Evolutionary conservation across 169 alveolate genomes (phyloP).

Genomic region (Eimeria praecox): DNA sequence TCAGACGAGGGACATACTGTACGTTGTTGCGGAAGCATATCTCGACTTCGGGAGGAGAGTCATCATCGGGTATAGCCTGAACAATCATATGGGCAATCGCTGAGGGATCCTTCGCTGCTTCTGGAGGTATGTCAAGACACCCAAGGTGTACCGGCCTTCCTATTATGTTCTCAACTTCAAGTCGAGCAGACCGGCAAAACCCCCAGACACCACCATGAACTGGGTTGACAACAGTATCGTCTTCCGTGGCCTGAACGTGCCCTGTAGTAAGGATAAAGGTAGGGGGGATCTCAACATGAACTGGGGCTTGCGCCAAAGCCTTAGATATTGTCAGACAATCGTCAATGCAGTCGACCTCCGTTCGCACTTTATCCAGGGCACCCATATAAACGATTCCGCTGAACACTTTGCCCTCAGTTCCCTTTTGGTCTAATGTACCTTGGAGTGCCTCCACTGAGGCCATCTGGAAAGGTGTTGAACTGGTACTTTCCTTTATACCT

Average conservation of each 20-base stretch:
- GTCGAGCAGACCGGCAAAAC: slow-evolving; percentile 81
- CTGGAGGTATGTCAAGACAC: slow-evolving; percentile 68
- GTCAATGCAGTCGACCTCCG: slow-evolving; percentile 38
- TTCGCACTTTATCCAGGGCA: slow-evolving; percentile 18
- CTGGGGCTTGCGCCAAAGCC: slow-evolving; percentile 47
- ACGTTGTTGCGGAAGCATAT: slow-evolving; percentile 31
- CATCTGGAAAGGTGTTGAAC: slow-evolving; percentile 21
- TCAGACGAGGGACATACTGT: slow-evolving; percentile 58
- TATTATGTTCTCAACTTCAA: slow-evolving; percentile 75
- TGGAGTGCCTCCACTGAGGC: slow-evolving; percentile 17
- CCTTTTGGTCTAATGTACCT: slow-evolving; percentile 7
- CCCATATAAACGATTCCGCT: slow-evolving; percentile 32
- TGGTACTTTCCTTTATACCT: neutral
- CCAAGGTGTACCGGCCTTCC: slow-evolving; percentile 73
- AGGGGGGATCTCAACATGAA: slow-evolving; percentile 32
- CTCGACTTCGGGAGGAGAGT: slow-evolving; percentile 12
- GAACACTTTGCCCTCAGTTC: neutral
- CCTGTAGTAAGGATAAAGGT: slow-evolving; percentile 15
- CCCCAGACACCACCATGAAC: slow-evolving; percentile 85
- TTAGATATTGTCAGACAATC: slow-evolving; percentile 27
- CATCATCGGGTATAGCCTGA: neutral
- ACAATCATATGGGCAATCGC: neutral
- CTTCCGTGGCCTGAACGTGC: slow-evolving; percentile 14
- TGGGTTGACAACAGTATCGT: slow-evolving; percentile 47
- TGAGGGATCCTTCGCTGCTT: slow-evolving; percentile 53